phyloP scores from a whole-genome alignment of 768 basidiomycete species.

The Pholiota molesta region DNA sequence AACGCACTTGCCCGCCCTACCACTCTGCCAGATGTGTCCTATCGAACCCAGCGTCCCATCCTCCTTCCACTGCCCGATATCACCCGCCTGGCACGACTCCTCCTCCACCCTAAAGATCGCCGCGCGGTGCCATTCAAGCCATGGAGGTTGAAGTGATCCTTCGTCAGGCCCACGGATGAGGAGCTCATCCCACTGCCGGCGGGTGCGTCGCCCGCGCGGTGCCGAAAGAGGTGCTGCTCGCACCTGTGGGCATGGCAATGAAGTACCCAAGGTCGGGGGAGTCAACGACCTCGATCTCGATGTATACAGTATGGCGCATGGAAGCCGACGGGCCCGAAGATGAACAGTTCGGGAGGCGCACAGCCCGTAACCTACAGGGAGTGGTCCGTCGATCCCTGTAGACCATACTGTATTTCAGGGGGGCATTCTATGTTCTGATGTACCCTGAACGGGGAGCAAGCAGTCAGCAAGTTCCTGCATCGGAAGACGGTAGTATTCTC shows the following conservation, averaged over 20 bases:
- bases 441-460: too few relatives aligned
- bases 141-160: slow-evolving; percentile 85
- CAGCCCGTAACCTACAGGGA: too few relatives aligned
- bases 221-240: too few relatives aligned
- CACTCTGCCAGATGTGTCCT: too few relatives aligned
- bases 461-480: too few relatives aligned
- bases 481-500: too few relatives aligned
- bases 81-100: too few relatives aligned
- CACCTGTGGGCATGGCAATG: too few relatives aligned
- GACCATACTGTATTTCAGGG: too few relatives aligned
- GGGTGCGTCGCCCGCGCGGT: slow-evolving; percentile 29
- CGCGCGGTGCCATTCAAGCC: slow-evolving; percentile 81
- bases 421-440: too few relatives aligned
- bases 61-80: slow-evolving; percentile 85
- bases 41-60: slow-evolving; percentile 90
- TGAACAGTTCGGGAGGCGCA: slow-evolving; percentile 75
- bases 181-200: slow-evolving; percentile 81
- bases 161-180: slow-evolving; percentile 81
- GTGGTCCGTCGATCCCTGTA: too few relatives aligned
- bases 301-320: slow-evolving; percentile 68
- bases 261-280: slow-evolving; percentile 80
- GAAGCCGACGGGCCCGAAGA: slow-evolving; percentile 69
- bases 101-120: slow-evolving; percentile 87
- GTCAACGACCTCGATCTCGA: slow-evolving; percentile 82
- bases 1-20: slow-evolving; percentile 66